Base-by-base conservation (phyloP, 2,329 filamentous ascomycete species). In the Fusarium palustre region DNA sequence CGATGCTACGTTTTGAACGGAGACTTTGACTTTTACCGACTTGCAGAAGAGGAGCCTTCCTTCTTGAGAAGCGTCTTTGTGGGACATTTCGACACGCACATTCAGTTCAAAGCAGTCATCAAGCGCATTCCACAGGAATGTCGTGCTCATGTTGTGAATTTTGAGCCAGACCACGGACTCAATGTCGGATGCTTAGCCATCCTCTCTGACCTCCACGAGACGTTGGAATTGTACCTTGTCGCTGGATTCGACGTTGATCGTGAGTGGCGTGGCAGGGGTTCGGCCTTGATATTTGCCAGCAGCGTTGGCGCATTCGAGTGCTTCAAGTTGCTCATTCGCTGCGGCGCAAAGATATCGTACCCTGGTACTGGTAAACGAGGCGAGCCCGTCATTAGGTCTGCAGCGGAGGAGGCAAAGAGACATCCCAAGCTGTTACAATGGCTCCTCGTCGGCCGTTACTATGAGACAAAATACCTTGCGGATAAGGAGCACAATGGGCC, bases 251-350 rank as follows among this genome's bases (percentile, higher is more conserved):
- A 74, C 6, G 31, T 59, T 13, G 65, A 70, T n/a, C 46, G 31
- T 2, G 68, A 70, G 16, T 61, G 62, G 36, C 66, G 57, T 15
- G 38, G 43, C 4, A 54, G 53, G 2, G 72, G 72, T 3, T 70
- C 73, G 7, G 59, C 64, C 1, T 50, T 75, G 50, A 74, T 75
- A 71, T 69, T 61, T 46, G 73, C 73, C 15, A 63, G 59, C 20
- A 41, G 36, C 5, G 56, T 73, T 4, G 73, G 69, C 0, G 59
- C 60, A 2, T 39, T 60, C 2, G 28, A 46, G 3, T 59, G 57
- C 10, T 73, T 74, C 60, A 68, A 75, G 41, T 7, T 64, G 7
- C 67, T 75, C 13, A 59, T 75, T 7, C 64, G 55, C 3, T 25
- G 28, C 7, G 71, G 71, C 3, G 73, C 72, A 13, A 59, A 54